Percentiles rank a stretch among this genome's conserved stretches.
These are phyloP conservation scores for Microcyclospora tardicrescens DNA, from an alignment of 2,329 filamentous ascomycete species.

Conservation along the genomic window DNA sequence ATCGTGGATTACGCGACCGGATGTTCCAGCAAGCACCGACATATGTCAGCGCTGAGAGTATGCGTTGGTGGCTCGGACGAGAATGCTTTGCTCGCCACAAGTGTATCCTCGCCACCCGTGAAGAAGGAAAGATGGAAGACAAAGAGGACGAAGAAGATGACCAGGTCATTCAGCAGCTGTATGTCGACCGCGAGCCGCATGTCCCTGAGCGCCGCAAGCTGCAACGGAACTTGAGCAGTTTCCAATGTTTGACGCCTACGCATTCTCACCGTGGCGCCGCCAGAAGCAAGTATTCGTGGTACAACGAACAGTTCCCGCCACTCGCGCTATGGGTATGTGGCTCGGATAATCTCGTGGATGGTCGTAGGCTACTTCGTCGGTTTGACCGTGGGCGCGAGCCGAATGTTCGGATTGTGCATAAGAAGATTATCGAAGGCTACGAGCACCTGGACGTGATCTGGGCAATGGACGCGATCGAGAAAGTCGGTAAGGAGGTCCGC, in stretches of 20 bases:
- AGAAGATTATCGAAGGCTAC: slow-evolving; percentile 71
- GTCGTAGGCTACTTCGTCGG: slow-evolving; percentile 56
- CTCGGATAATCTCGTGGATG: slow-evolving; percentile 73
- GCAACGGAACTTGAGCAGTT: slow-evolving; percentile 18
- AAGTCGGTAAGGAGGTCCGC: slow-evolving; percentile 68
- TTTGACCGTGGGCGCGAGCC: slow-evolving; percentile 71
- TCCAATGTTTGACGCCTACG: slow-evolving; percentile 15
- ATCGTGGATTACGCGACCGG: slow-evolving; percentile 60
- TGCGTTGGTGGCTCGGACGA: slow-evolving; percentile 89
- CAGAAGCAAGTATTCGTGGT: slow-evolving; percentile 54
- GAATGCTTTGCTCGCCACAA: slow-evolving; percentile 77
- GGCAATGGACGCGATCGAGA: slow-evolving; percentile 77
- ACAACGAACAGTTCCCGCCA: slow-evolving; percentile 62
- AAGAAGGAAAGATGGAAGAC: slow-evolving; percentile 53
- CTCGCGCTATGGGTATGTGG: slow-evolving; percentile 84
- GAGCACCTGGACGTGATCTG: slow-evolving; percentile 92
- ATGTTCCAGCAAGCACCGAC: slow-evolving; percentile 90
- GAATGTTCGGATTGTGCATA: slow-evolving; percentile 65
- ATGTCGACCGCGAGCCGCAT: slow-evolving; percentile 17
- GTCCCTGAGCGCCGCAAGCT: slow-evolving; percentile 16
- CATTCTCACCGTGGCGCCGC: slow-evolving; percentile 17
- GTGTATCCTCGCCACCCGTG: slow-evolving; percentile 71
- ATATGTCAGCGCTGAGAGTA: slow-evolving; percentile 77
- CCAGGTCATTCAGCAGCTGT: slow-evolving; percentile 25
- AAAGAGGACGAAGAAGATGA: slow-evolving; percentile 32